Conservation (phyloP, 2,329 filamentous ascomycete species). For the Sporothrix mexicana region DNA sequence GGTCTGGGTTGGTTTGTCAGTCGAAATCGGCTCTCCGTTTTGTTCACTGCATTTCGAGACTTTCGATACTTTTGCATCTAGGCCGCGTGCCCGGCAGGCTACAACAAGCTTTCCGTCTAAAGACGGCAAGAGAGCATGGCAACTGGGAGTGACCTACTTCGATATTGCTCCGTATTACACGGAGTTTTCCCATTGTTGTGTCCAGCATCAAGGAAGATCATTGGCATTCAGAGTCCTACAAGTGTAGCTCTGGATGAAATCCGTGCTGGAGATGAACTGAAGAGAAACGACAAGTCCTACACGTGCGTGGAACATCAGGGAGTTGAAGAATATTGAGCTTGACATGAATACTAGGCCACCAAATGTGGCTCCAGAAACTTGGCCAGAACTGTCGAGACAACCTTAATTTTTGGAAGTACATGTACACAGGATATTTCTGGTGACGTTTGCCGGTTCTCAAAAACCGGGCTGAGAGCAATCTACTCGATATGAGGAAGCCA, state of each 20-base stretch:
- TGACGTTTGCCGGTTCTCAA: neutral
- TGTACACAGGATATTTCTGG: conserved; percentile 2
- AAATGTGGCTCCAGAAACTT: too few relatives aligned
- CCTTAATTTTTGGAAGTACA: neutral
- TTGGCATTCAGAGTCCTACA: neutral
- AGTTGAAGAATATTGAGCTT: too few relatives aligned
- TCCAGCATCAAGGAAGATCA: too few relatives aligned
- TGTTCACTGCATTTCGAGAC: neutral
- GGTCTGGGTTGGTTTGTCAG: conserved; percentile 8
- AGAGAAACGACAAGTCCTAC: neutral
- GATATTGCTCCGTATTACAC: neutral
- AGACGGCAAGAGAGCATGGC: conserved; percentile 12
- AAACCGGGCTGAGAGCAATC: neutral
- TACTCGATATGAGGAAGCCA: neutral
- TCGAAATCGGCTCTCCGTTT: neutral
- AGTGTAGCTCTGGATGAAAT: neutral
- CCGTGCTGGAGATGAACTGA: neutral
- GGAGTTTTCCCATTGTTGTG: neutral
- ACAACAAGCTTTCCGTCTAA: neutral
- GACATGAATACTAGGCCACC: too few relatives aligned
- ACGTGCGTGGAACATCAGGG: too few relatives aligned
- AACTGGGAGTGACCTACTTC: neutral
- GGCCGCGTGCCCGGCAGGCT: neutral
- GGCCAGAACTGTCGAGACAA: too few relatives aligned
- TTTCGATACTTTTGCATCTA: neutral